Conservation (phyloP, 2,329 filamentous ascomycete species). For the Penicillium sp. region DNA sequence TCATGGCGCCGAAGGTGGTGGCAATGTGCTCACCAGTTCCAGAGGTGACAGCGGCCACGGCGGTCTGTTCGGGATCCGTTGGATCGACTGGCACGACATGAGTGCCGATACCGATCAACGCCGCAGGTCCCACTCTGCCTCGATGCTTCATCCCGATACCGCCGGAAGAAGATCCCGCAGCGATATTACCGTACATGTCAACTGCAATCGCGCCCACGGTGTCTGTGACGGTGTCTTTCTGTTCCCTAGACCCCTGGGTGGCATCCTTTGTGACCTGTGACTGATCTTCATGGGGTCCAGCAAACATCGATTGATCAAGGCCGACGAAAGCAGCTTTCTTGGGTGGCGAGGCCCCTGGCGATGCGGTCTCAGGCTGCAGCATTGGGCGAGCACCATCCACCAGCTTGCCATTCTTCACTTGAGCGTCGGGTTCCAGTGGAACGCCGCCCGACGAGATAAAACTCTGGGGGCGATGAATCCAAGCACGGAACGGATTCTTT, state of each 20-base stretch:
- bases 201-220: conserved; percentile 96
- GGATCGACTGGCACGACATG: conserved; percentile 78
- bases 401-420: background rate
- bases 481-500: conserved; percentile 40
- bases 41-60: conserved; percentile 83
- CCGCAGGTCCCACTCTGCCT: conserved; percentile 87
- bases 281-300: background rate
- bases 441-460: conserved; percentile 22
- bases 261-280: background rate
- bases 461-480: conserved; percentile 27
- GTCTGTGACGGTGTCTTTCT: conserved; percentile 73
- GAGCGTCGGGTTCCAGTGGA: background rate
- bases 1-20: conserved; percentile 85
- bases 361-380: background rate
- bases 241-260: background rate
- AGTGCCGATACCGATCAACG: conserved; percentile 87
- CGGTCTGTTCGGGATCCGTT: conserved; percentile 67
- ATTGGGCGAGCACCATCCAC: background rate
- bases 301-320: background rate
- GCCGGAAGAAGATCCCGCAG: conserved; percentile 92
- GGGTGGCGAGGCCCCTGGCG: background rate
- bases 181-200: conserved; percentile 81
- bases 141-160: conserved; percentile 98
- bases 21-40: conserved; percentile 98
- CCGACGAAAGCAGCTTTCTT: background rate